Conservation (phyloP, 495 filamentous ascomycete genomes). For the Elaphomyces granulatus region DNA sequence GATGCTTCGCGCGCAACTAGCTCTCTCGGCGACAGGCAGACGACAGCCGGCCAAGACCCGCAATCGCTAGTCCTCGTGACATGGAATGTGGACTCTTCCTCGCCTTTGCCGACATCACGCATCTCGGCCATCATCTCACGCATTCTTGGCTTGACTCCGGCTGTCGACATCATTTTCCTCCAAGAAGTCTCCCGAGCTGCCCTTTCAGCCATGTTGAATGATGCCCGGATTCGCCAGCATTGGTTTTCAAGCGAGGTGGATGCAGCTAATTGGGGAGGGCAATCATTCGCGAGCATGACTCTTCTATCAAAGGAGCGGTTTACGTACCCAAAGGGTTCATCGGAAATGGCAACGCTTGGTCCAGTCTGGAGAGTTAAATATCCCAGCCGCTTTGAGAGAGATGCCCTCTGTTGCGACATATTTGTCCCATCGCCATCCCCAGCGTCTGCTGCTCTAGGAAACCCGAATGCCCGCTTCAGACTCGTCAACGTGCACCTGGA, state of each 20-base stretch:
- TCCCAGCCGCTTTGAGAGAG: too few species aligned
- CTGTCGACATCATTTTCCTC: conserved; percentile 1
- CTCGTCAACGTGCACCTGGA: conserved; percentile 16
- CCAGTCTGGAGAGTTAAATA: too few species aligned
- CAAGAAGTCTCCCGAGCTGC: conserved; percentile 3
- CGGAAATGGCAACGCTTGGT: too few species aligned
- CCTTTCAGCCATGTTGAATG: neutral
- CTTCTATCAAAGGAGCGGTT: too few species aligned
- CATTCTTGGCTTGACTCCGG: neutral
- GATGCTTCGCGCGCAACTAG: neutral
- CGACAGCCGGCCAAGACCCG: neutral
- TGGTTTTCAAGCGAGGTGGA: conserved; percentile 1
- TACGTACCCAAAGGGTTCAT: too few species aligned
- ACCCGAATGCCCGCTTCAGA: conserved; percentile 5
- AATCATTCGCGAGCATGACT: neutral
- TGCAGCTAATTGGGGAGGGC: neutral
- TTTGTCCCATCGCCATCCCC: too few species aligned
- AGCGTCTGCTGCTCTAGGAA: too few species aligned
- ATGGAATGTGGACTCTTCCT: conserved; percentile 2
- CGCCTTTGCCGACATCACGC: neutral
- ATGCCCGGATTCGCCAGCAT: neutral
- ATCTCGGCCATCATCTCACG: conserved; percentile 1
- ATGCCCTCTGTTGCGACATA: too few species aligned
- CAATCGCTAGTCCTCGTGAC: conserved; percentile 1
- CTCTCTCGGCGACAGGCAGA: neutral